These are phyloP conservation scores for Botrytis paeoniae DNA, from an alignment of 2,329 filamentous ascomycete species.

Conservation along the genomic window DNA sequence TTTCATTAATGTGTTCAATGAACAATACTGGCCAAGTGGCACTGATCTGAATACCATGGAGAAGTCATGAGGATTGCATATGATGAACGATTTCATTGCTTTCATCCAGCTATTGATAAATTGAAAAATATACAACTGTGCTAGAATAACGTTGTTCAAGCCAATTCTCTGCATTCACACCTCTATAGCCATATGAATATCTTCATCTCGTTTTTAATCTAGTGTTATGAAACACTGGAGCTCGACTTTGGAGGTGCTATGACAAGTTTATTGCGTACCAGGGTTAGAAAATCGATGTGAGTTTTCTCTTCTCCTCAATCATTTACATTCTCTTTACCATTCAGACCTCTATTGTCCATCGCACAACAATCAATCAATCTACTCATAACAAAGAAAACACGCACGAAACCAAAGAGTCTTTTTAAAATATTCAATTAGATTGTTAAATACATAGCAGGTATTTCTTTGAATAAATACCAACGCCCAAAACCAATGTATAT, in stretches of 20 bases:
- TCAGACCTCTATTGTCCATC: background rate
- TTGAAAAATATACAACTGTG: background rate
- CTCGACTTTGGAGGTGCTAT: background rate
- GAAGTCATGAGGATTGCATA: background rate
- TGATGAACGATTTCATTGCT: background rate
- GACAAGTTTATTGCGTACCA: background rate
- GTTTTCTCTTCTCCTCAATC: background rate
- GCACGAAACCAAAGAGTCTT: background rate
- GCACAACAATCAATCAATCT: background rate
- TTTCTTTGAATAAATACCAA: constrained; percentile 3
- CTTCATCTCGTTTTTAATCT: background rate
- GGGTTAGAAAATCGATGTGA: background rate
- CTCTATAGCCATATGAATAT: background rate
- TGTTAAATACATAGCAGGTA: background rate
- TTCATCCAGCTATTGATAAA: background rate
- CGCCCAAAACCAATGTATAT: background rate
- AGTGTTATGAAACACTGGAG: background rate
- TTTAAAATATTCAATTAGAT: background rate
- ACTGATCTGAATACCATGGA: background rate
- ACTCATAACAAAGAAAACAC: background rate
- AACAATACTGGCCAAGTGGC: background rate
- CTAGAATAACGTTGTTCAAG: background rate
- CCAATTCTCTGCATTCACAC: background rate
- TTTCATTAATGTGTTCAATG: background rate
- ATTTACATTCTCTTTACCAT: background rate